Evolutionary conservation across 371 early-diverging fungal species (phyloP).

Genomic region (Mucor ambiguus): DNA sequence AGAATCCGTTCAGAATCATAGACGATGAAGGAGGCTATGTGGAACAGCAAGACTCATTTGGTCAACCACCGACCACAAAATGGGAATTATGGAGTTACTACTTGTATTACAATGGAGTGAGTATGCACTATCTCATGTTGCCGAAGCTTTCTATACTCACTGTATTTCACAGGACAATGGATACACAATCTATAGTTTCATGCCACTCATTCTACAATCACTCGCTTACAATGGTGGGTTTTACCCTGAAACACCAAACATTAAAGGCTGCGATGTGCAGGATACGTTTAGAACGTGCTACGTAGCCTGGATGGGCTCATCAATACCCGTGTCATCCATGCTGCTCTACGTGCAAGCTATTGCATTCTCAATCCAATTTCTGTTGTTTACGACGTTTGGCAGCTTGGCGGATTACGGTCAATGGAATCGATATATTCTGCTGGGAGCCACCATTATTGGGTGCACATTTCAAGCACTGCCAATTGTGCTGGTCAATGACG

Average conservation of each 20-base stretch:
- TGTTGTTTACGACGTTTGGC: constrained; percentile 48
- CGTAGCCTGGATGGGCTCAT: constrained; percentile 29
- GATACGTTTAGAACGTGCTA: constrained; percentile 37
- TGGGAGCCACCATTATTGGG: constrained; percentile 41
- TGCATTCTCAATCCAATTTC: constrained; percentile 48
- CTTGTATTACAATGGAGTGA: constrained; percentile 54
- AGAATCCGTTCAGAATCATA: constrained; percentile 9
- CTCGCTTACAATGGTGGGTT: constrained; percentile 44
- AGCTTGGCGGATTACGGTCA: constrained; percentile 50
- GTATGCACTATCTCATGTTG: background rate
- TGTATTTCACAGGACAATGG: constrained; percentile 60
- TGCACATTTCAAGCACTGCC: constrained; percentile 46
- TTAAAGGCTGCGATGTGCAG: constrained; percentile 32
- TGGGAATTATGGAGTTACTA: constrained; percentile 53
- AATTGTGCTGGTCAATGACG: constrained; percentile 39
- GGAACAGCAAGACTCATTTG: background rate
- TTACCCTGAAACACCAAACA: constrained; percentile 27
- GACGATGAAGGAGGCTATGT: background rate
- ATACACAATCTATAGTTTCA: constrained; percentile 45
- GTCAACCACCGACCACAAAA: constrained; percentile 43
- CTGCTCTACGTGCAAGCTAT: constrained; percentile 52
- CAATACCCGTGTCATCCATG: constrained; percentile 51
- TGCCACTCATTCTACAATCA: constrained; percentile 47
- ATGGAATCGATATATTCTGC: constrained; percentile 47
- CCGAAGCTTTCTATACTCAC: too few relatives aligned